A percentile compares a stretch with the other conserved stretches of the same genome.
Evolutionary conservation across 2,329 filamentous ascomycete species (phyloP).

Genomic region (Emmonsia crescens): DNA sequence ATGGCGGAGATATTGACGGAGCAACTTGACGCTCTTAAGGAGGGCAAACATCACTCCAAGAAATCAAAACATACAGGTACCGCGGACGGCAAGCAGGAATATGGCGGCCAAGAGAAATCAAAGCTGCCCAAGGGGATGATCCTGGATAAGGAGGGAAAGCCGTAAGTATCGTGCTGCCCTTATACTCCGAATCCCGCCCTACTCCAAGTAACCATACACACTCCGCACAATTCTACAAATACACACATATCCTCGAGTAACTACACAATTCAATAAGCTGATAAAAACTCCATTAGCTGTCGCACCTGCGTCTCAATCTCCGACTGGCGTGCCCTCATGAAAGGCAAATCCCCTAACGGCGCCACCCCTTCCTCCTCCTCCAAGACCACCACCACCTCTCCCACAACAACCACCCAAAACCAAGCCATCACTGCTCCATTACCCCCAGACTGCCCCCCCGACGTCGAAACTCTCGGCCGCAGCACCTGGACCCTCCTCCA

Average conservation of each 20-base stretch:
- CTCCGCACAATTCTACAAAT: not conserved
- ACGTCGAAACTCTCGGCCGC: constrained; percentile 77
- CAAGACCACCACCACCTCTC: constrained; percentile 26
- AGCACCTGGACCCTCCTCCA: constrained; percentile 91
- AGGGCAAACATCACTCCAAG: constrained; percentile 7
- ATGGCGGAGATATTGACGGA: constrained; percentile 18
- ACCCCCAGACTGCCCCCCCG: constrained; percentile 68
- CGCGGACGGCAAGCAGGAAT: not conserved
- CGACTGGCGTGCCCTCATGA: constrained; percentile 37
- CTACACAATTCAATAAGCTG: not conserved
- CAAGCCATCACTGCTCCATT: constrained; percentile 22
- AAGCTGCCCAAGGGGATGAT: constrained; percentile 38
- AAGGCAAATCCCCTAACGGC: constrained; percentile 22
- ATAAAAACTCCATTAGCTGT: constrained; percentile 28
- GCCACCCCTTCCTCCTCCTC: constrained; percentile 13
- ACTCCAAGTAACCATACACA: not conserved
- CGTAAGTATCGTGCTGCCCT: constrained; percentile 24
- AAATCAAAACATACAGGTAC: not conserved
- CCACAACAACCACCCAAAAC: constrained; percentile 16
- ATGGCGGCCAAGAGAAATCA: constrained; percentile 11
- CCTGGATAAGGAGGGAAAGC: constrained; percentile 40
- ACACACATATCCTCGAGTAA: not conserved
- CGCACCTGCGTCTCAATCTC: constrained; percentile 39
- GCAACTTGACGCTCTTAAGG: constrained; percentile 13
- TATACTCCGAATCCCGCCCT: not conserved